Conservation (phyloP, 805 yeast species). For the Metschnikowia chrysomelidarum region DNA sequence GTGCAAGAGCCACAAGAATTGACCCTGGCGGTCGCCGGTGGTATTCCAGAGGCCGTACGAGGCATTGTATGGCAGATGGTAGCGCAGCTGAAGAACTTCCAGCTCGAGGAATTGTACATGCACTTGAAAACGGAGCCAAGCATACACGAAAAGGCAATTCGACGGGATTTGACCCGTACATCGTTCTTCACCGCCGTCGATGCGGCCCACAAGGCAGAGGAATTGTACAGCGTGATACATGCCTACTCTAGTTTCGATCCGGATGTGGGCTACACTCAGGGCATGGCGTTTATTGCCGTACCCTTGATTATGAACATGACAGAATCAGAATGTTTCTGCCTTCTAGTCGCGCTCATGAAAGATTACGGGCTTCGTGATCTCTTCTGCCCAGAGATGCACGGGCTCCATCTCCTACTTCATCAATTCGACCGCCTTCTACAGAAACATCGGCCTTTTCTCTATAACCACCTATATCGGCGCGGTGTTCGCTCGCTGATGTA, state of each 20-base stretch:
- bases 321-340: conserved; percentile 82
- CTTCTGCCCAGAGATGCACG: conserved; percentile 90
- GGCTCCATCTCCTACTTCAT: conserved; percentile 77
- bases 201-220: conserved; percentile 55
- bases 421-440: conserved; percentile 89
- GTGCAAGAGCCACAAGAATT: conserved; percentile 58
- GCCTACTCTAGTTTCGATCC: conserved; percentile 84
- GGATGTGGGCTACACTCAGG: conserved; percentile 97
- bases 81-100: conserved; percentile 69
- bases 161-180: conserved; percentile 81
- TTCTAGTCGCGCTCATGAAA: conserved; percentile 80
- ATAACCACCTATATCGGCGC: conserved; percentile 75
- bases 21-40: conserved; percentile 56
- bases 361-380: conserved; percentile 76
- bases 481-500: conserved; percentile 93
- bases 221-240: conserved; percentile 71
- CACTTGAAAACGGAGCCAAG: conserved; percentile 49
- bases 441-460: conserved; percentile 67
- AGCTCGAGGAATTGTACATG: conserved; percentile 57
- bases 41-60: conserved; percentile 82
- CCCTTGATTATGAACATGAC: conserved; percentile 79
- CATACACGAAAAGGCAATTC: conserved; percentile 71
- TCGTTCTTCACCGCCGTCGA: conserved; percentile 65
- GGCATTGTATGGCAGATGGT: conserved; percentile 93
- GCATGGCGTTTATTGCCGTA: conserved; percentile 91